phyloP scores from a whole-genome alignment of 2,329 filamentous ascomycete genomes.

The Sclerotinia subarctica region DNA sequence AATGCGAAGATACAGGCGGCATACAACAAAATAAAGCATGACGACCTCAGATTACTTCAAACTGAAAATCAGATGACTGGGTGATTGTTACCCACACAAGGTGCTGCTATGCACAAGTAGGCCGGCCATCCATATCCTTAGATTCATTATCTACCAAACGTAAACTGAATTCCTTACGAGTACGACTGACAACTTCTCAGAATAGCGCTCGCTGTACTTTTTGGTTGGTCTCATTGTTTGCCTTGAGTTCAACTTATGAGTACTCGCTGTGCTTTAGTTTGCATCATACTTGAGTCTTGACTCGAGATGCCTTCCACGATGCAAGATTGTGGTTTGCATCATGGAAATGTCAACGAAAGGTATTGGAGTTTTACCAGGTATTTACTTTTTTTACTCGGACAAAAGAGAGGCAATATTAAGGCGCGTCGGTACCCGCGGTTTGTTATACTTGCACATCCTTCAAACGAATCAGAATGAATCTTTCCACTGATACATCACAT shows the following conservation, averaged over 20 bases:
- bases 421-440: slow-evolving; percentile 14
- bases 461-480: slow-evolving; percentile 12
- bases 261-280: background rate
- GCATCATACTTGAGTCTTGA: background rate
- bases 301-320: background rate
- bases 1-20: background rate
- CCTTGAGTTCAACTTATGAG: background rate
- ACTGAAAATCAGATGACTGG: background rate
- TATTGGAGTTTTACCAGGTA: background rate
- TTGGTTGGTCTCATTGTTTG: background rate
- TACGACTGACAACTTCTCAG: background rate
- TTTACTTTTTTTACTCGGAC: background rate
- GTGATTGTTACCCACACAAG: background rate
- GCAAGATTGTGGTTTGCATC: background rate
- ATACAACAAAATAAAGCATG: background rate
- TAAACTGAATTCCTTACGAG: background rate
- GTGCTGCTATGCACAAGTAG: background rate
- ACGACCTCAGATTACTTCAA: background rate
- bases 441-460: slow-evolving; percentile 10
- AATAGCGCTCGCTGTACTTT: background rate
- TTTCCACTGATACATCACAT: slow-evolving; percentile 2
- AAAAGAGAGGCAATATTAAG: background rate
- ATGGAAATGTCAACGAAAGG: background rate
- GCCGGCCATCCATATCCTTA: background rate
- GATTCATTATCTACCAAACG: slow-evolving; percentile 1